These are phyloP conservation scores for Papilionanthe hybrid DNA, from an alignment of 116 monocot species.

Conservation along the genomic window DNA sequence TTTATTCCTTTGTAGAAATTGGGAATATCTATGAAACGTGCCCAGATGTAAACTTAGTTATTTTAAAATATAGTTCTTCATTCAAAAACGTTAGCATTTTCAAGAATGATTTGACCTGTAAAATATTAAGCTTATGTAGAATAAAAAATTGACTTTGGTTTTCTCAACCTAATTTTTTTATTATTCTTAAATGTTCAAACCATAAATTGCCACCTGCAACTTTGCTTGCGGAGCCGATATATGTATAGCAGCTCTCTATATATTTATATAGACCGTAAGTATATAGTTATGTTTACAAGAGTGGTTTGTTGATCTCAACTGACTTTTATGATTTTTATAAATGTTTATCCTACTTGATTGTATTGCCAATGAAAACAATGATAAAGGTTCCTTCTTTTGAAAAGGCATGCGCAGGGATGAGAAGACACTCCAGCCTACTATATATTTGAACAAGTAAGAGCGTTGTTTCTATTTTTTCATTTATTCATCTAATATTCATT, in stretches of 20 bases:
- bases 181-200: background rate
- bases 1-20: background rate
- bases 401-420: constrained; percentile 86
- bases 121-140: background rate
- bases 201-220: background rate
- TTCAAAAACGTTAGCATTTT: background rate
- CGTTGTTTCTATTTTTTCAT: constrained; percentile 2
- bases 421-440: constrained; percentile 69
- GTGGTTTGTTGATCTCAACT: background rate
- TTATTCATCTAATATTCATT: background rate
- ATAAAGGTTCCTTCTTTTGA: constrained; percentile 12
- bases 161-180: background rate
- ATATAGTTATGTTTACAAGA: background rate
- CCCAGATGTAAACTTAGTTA: background rate
- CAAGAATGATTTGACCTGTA: background rate
- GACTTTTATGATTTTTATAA: background rate
- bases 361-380: background rate
- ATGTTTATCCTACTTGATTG: background rate
- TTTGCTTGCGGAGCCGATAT: background rate
- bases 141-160: background rate
- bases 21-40: background rate
- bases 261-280: background rate
- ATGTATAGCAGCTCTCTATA: background rate
- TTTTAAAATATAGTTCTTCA: background rate
- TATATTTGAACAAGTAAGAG: constrained; percentile 87